phyloP scores from a whole-genome alignment of 306 rosid species.

The Quercus alba region DNA sequence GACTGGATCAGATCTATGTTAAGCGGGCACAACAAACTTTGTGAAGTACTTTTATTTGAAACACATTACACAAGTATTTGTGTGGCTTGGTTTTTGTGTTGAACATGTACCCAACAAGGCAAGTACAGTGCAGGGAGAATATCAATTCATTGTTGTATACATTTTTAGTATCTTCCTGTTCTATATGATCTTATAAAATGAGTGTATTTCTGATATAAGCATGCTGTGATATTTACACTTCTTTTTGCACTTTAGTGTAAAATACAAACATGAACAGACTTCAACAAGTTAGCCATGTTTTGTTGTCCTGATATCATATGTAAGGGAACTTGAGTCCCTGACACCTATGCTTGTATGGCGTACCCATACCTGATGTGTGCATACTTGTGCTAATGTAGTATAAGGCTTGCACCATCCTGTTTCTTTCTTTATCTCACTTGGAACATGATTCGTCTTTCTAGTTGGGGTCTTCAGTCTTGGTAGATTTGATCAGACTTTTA shows the following conservation, averaged over 20 bases:
- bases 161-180: not conserved
- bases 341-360: not conserved
- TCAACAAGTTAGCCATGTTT: not conserved
- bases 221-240: not conserved
- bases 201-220: not conserved
- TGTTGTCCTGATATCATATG: not conserved
- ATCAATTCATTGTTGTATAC: not conserved
- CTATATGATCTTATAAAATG: not conserved
- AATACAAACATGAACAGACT: not conserved
- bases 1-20: not conserved
- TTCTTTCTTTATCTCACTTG: not conserved
- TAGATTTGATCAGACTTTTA: constrained; percentile 3
- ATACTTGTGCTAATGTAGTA: not conserved
- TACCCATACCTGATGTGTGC: not conserved
- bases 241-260: not conserved
- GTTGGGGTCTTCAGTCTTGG: constrained; percentile 7
- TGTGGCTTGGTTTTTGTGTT: not conserved
- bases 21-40: not conserved
- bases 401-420: constrained; percentile 6
- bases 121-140: not conserved
- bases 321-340: not conserved
- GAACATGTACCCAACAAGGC: not conserved
- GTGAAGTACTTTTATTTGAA: not conserved
- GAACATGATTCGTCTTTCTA: not conserved
- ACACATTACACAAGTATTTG: not conserved